Evolutionary conservation across 495 filamentous ascomycete genomes (phyloP), one percentile per base, ranked within the genome.

Genomic region (Pseudomonodictys pantanalensis): DNA sequence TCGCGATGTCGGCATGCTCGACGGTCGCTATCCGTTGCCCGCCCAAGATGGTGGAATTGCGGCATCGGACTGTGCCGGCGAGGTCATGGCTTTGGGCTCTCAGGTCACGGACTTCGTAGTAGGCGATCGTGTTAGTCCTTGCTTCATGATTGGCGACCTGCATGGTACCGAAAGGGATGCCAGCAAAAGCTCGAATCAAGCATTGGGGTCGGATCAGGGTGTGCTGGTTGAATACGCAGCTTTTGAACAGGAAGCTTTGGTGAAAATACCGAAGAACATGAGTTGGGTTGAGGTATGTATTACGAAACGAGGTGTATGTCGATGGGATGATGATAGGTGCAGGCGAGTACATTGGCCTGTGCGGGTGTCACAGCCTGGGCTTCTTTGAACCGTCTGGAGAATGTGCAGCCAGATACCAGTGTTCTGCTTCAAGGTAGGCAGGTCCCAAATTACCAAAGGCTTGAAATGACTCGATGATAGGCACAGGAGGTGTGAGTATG

Each of bases 221-320:
- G 47, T 60, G n/a, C 35, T 75, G 4, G 44, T 64, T 0, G 61
- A 76, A 56, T 74, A 74, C 55, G 68, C 64, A 4, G 56, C 69
- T 1, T 71, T 68, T 39, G 53, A 68, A 9, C 67, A 69, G n/a
- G 61, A 66, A 24, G 38, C 54, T 3, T 26, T 75, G 3, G 69
- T 73, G 25, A 56, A 60, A 7, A 17, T 74, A 35, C 71, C 71
- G 1, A 50, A 62, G 30, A 9, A 46, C 17, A n/a, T 60, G 25
- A 20, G 15, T 1, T 53, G 48, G 48, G 57, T 46, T 24, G 57
- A 60, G 29, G 57, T 60, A 3, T 12, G 55, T 50, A 9, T 32
- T 15, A 18, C 6, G 41, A 44, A 8, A 8, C 12, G 15, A 7
- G 8, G 7, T 6, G 8, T 44, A 6, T 44, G 41, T n/a, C 6